Base-by-base conservation (phyloP, 768 basidiomycete genomes). In the Tulasnella sp. region DNA sequence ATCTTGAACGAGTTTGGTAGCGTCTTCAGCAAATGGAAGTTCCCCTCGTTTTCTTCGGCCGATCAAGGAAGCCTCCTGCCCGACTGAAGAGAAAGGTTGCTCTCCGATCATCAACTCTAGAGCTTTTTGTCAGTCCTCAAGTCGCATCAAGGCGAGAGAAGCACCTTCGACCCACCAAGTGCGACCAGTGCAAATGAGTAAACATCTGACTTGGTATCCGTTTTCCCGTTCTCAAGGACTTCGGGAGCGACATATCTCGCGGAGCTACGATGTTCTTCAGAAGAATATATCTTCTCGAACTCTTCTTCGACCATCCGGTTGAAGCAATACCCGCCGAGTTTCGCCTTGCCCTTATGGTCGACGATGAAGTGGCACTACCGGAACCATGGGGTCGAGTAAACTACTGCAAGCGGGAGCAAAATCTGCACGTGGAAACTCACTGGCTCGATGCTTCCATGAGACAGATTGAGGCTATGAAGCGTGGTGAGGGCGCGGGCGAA, bases 401-500 rank as follows among this genome's bases (percentile, higher is more conserved):
- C 31, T 1, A 8, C n/a, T 64, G 28, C 60, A 20, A 8, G 3
- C 8, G 44, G 14, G 16, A 31, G 28, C 16, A 8, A 14, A 64
- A 2, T 28, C 7, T 8, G 28, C 16, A 14, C 60, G 7, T 7
- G 28, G 60, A 24, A 2, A 64, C n/a, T 64, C 28, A 64, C 60
- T 64, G 60, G 60, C 16, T 64, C 60, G n/a, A 64, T 64, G 16
- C n/a, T 64, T 31, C 60, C 60, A 18, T 64, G 60, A 64, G n/a
- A 3, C 8, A 64, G 28, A 14, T 31, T 64, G 5, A 11, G 8
- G 24, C 60, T 3, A 28, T 64, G 60, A 16, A 64, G 60, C 5
- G 12, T 34, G 5, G 5, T 34, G 28, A 64, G 60, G 5, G 31
- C 16, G 8, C 8, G n/a, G n/a, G 60, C 60, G n/a, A 28, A 64